Conservation (phyloP, 2,329 filamentous ascomycete genomes). For the Venturiaceae sp. region DNA sequence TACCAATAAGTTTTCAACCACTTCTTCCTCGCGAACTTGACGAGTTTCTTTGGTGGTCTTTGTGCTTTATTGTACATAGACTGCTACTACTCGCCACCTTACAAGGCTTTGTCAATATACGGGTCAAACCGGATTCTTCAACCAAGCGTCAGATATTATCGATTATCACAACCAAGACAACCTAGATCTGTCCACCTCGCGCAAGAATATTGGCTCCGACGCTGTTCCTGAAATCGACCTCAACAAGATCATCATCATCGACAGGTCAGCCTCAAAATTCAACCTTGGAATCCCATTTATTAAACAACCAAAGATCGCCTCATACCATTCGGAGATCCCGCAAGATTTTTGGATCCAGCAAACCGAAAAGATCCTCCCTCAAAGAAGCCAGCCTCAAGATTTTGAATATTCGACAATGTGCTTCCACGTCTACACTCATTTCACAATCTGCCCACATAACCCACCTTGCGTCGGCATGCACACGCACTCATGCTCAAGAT, state of each 20-base stretch:
- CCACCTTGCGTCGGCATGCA: constrained; percentile 8
- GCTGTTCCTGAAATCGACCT: no score
- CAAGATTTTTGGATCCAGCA: background rate
- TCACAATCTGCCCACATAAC: background rate
- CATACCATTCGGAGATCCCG: background rate
- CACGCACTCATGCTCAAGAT: constrained; percentile 2
- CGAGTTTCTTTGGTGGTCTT: background rate
- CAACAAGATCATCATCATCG: no score
- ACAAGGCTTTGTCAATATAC: background rate
- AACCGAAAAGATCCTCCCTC: no score
- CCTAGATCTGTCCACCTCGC: background rate
- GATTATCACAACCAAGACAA: background rate
- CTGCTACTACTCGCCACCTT: background rate
- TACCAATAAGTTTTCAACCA: background rate
- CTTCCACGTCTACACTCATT: constrained; percentile 7
- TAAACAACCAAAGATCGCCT: background rate
- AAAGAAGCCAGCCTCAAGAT: background rate
- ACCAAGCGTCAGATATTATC: background rate
- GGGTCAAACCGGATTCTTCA: background rate
- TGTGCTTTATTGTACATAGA: background rate
- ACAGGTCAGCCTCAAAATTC: background rate
- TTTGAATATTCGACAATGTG: background rate
- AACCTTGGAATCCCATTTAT: background rate
- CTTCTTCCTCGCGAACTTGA: background rate
- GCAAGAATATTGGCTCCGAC: no score